Base-by-base conservation (phyloP, 768 basidiomycete genomes). In the Pisolithus sp. region DNA sequence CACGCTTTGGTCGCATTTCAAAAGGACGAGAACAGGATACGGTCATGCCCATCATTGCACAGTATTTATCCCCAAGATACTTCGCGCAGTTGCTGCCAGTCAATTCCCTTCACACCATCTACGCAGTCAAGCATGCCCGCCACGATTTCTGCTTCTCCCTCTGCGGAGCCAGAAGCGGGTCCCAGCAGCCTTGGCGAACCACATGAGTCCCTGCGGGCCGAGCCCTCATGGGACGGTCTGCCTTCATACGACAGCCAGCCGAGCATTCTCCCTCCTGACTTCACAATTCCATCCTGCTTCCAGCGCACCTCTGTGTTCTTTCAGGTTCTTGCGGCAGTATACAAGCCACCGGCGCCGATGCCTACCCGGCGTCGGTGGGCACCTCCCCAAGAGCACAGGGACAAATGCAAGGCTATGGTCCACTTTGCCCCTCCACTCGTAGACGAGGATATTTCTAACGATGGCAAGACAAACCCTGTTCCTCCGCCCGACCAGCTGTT, bases 261-360 rank as follows among this genome's bases (percentile, higher is more conserved):
- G 20, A 53, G 62, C 31, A 50, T 55, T 40, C 48, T 54, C 24
- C 53, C 53, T 21, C 18, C 20, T 42, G 54, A 45, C 36, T 41
- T 10, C 49, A 21, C 50, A 34, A 8, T 57, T 17, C 61, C 62
- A 7, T 50, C 40, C n/a, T 54, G 43, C 51, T 40, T 67, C 58
- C 58, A 65, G 49, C 53, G 54, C 47, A 41, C 55, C 37, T 66
- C 66, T 30, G 59, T 61, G 5, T 68, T 68, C 58, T 67, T 64
- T 56, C 60, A 59, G 5, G 57, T 60, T 30, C 64, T 69, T 46
- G 59, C 62, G 4, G 62, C 64, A 13, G 59, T 64, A 6, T 61
- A 68, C 20, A 44, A 31, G 23, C 55, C 58, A 24, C 59, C 59
- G 28, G 5, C 40, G 4, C 34, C 44, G 5, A 0, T 6, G 0